Conservation (phyloP, 2,329 filamentous ascomycete genomes). For the Apiospora kogelbergensis region DNA sequence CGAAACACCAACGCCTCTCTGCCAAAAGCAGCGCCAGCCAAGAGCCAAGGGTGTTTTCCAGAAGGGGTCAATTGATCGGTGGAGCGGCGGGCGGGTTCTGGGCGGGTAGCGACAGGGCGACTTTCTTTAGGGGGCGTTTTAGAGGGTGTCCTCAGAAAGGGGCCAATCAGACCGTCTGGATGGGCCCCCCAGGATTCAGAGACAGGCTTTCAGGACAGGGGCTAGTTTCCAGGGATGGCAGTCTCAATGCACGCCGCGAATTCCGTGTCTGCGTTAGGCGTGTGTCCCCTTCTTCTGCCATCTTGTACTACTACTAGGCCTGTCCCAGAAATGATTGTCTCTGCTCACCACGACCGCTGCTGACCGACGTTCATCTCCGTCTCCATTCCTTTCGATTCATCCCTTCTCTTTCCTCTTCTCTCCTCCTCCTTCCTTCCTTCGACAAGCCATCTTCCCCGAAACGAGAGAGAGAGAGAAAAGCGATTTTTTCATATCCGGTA, state of each 20-base stretch:
- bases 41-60: background rate
- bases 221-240: background rate
- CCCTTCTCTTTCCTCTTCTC: background rate
- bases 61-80: background rate
- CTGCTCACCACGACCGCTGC: background rate
- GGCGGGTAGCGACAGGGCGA: background rate
- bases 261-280: background rate
- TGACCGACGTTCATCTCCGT: slow-evolving; percentile 4
- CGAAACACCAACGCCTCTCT: background rate
- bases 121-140: background rate
- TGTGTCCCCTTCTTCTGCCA: background rate
- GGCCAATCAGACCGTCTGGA: background rate
- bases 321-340: background rate
- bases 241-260: background rate
- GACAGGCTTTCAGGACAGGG: background rate
- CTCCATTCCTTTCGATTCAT: background rate
- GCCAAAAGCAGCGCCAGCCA: background rate
- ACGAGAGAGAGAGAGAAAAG: background rate
- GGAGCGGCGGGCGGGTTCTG: background rate
- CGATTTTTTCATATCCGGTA: background rate
- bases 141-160: background rate
- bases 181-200: slow-evolving; percentile 2
- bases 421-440: background rate
- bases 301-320: background rate
- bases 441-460: background rate